phyloP scores from a whole-genome alignment of 2,329 filamentous ascomycete species.

The Fonsecaea pugnacius region DNA sequence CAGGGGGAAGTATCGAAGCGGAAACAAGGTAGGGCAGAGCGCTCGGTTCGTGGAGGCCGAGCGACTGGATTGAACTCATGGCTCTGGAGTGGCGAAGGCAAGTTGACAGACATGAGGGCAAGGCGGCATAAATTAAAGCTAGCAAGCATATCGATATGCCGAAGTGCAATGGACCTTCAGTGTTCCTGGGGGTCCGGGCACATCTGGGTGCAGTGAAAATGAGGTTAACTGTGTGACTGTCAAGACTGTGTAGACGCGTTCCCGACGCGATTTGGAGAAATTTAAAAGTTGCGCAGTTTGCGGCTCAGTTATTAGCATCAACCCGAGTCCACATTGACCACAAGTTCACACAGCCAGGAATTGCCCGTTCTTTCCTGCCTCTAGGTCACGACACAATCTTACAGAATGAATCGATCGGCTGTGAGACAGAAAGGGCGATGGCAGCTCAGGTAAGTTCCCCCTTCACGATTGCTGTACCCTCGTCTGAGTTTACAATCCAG shows the following conservation, averaged over 20 bases:
- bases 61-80: slow-evolving; percentile 90
- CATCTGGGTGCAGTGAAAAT: slow-evolving; percentile 8
- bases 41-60: slow-evolving; percentile 87
- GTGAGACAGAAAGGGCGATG: slow-evolving; percentile 47
- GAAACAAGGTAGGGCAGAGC: slow-evolving; percentile 81
- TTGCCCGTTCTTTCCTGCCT: background rate
- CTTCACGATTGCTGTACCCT: background rate
- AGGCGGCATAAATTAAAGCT: background rate
- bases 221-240: background rate
- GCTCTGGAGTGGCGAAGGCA: slow-evolving; percentile 12
- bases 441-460: slow-evolving; percentile 47
- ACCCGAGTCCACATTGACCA: background rate
- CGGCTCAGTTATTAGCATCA: background rate
- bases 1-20: slow-evolving; percentile 73
- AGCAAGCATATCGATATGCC: slow-evolving; percentile 20
- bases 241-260: slow-evolving; percentile 21
- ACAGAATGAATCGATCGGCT: slow-evolving; percentile 44
- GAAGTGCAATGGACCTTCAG: slow-evolving; percentile 9
- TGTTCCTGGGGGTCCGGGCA: background rate
- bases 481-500: slow-evolving; percentile 44
- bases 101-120: slow-evolving; percentile 27
- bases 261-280: slow-evolving; percentile 29
- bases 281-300: background rate
- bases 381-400: background rate
- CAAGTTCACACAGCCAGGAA: background rate